Percentiles rank a stretch among this genome's conserved stretches.
Conservation (phyloP, 768 basidiomycete genomes). For the Lyophyllum shimeji region DNA sequence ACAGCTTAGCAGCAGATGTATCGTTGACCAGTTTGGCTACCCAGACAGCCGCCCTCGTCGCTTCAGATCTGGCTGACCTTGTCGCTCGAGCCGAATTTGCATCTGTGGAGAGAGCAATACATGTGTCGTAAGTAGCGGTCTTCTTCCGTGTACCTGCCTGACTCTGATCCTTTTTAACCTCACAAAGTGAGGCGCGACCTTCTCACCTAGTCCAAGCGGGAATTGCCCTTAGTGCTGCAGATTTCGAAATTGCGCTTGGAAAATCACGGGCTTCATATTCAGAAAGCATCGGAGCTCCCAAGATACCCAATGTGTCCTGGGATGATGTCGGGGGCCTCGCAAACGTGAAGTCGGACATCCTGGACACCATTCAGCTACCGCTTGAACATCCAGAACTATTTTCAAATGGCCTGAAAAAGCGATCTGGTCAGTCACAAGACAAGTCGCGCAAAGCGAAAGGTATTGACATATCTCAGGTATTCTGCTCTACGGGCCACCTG, state of each 20-base stretch:
- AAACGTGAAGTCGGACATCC: slow-evolving; percentile 84
- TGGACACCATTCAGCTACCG: slow-evolving; percentile 94
- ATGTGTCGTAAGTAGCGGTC: slow-evolving; percentile 32
- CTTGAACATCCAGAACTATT: slow-evolving; percentile 90
- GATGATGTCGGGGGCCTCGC: slow-evolving; percentile 95
- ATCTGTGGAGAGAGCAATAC: slow-evolving; percentile 49
- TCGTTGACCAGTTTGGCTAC: slow-evolving; percentile 69
- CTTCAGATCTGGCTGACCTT: slow-evolving; percentile 75
- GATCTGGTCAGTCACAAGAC: slow-evolving; percentile 66
- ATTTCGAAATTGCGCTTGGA: slow-evolving; percentile 72
- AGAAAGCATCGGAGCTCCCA: slow-evolving; percentile 94
- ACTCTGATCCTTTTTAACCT: slow-evolving; percentile 2
- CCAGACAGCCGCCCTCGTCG: slow-evolving; percentile 90
- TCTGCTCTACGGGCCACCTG: slow-evolving; percentile 91
- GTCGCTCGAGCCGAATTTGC: slow-evolving; percentile 55
- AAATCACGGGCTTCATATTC: slow-evolving; percentile 78
- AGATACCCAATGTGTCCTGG: slow-evolving; percentile 94
- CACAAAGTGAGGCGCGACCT: slow-evolving; percentile 20
- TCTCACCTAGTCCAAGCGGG: slow-evolving; percentile 34
- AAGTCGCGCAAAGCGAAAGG: not conserved
- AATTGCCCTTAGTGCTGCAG: slow-evolving; percentile 48
- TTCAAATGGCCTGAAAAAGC: slow-evolving; percentile 87
- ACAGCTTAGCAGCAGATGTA: slow-evolving; percentile 69
- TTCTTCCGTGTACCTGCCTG: not conserved
- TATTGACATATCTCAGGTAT: slow-evolving; percentile 53